phyloP scores from a whole-genome alignment of 139 green algal species.

The Tetradesmus lagerheimii region DNA sequence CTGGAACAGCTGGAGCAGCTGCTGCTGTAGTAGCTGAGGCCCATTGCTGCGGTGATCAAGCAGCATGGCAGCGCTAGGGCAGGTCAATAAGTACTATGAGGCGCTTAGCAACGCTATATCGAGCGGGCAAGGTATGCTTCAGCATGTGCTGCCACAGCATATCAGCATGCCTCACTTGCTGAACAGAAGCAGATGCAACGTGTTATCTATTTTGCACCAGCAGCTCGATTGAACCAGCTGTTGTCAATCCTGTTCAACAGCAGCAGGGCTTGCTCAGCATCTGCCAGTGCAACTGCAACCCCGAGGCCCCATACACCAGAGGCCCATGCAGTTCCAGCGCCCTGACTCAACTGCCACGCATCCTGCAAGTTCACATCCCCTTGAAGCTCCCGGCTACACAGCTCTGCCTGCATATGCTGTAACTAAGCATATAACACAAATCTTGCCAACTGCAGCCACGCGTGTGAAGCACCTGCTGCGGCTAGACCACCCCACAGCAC shows the following conservation, averaged over 20 bases:
- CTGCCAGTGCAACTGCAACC: no score
- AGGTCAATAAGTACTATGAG: conserved; percentile 1
- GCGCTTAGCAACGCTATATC: conserved; percentile 24
- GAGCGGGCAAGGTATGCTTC: conserved; percentile 7
- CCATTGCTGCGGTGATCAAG: neutral
- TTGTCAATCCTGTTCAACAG: no score
- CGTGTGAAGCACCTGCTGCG: conserved; percentile 27
- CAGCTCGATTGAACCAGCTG: no score
- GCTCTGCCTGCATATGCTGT: neutral
- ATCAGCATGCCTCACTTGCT: no score
- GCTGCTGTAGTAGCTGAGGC: neutral
- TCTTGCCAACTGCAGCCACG: neutral
- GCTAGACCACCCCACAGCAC: conserved; percentile 3
- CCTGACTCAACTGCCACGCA: no score
- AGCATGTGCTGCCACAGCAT: neutral
- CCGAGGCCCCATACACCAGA: no score
- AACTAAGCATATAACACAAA: neutral
- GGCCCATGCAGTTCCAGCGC: no score
- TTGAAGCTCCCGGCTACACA: no score
- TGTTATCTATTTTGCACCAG: no score
- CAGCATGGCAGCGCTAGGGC: neutral
- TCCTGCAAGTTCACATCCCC: no score
- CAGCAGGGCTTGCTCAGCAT: no score
- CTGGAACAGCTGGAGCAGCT: neutral
- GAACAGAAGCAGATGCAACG: no score